These are phyloP conservation scores for Saccharomycopsis hybrid DNA, from an alignment of 1,139 yeast genomes.

Conservation along the genomic window DNA sequence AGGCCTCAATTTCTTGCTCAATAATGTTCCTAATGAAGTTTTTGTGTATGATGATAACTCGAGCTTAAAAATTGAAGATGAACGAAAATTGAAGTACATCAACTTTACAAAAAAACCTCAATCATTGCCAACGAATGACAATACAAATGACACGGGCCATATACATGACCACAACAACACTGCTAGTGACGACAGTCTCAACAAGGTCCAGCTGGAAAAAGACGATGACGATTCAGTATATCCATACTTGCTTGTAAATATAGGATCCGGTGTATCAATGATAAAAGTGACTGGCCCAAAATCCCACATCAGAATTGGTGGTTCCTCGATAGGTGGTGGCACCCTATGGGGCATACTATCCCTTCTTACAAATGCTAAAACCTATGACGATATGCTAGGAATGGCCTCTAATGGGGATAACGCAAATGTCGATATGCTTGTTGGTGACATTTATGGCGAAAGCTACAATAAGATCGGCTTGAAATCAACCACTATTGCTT, in stretches of 20 bases:
- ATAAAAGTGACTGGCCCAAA: constrained; percentile 82
- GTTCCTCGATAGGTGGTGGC: constrained; percentile 96
- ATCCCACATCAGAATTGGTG: constrained; percentile 83
- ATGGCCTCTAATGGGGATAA: constrained; percentile 90
- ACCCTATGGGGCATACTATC: constrained; percentile 94
- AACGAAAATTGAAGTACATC: too few species aligned
- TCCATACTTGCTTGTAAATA: constrained; percentile 79
- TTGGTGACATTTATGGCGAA: constrained; percentile 92
- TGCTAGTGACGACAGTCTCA: too few species aligned
- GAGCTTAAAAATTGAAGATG: too few species aligned
- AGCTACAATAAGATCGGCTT: constrained; percentile 87
- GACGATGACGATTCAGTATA: constrained; percentile 33
- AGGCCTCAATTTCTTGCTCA: constrained; percentile 88
- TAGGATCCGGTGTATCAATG: constrained; percentile 96
- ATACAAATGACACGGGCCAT: not conserved
- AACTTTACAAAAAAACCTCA: too few species aligned
- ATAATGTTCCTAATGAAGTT: constrained; percentile 83
- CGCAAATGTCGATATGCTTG: constrained; percentile 86
- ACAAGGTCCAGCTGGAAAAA: too few species aligned
- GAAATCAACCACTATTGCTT: constrained; percentile 85
- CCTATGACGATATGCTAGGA: constrained; percentile 89
- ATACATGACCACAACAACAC: not conserved
- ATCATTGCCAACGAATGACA: too few species aligned
- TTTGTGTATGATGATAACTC: constrained; percentile 60
- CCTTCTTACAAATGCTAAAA: constrained; percentile 76